Percentiles rank a stretch among this genome's conserved stretches.
Evolutionary conservation across 768 basidiomycete species (phyloP).

Genomic region (Trametes meyenii): DNA sequence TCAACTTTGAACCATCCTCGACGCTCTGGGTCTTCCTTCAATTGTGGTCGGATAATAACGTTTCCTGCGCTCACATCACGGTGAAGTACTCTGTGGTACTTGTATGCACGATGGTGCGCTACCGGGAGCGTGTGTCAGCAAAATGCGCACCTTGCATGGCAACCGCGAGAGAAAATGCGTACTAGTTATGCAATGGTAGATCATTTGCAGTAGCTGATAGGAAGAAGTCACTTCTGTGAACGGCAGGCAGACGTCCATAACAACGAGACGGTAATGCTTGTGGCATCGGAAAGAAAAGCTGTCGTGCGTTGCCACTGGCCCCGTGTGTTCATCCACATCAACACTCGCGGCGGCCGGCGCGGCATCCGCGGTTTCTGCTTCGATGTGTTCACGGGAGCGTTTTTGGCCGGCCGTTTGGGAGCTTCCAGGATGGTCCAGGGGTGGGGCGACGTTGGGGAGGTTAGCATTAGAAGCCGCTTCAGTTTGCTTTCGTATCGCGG

Average conservation of each 20-base stretch:
- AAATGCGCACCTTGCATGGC: too few species aligned
- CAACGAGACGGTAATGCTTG: slow-evolving; percentile 16
- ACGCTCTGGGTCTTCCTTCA: neutral
- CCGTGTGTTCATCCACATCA: neutral
- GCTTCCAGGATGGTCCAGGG: too few species aligned
- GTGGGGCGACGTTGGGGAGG: too few species aligned
- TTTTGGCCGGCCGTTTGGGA: neutral
- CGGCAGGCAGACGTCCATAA: slow-evolving; percentile 12
- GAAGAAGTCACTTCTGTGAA: neutral
- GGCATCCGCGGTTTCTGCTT: too few species aligned
- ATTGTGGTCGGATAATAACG: neutral
- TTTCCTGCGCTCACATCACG: slow-evolving; percentile 13
- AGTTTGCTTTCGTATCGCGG: neutral
- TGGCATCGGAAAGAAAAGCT: neutral
- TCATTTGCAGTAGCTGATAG: neutral
- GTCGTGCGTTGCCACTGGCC: too few species aligned
- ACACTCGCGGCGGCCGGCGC: too few species aligned
- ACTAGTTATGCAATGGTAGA: neutral
- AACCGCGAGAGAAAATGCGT: neutral
- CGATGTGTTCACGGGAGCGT: neutral
- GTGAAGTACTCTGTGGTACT: neutral
- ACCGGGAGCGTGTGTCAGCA: too few species aligned
- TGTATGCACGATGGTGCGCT: neutral
- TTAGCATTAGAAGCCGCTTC: too few species aligned
- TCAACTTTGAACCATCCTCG: neutral